Conservation (phyloP, 805 yeast species). For the Candida rishiriensis region DNA sequence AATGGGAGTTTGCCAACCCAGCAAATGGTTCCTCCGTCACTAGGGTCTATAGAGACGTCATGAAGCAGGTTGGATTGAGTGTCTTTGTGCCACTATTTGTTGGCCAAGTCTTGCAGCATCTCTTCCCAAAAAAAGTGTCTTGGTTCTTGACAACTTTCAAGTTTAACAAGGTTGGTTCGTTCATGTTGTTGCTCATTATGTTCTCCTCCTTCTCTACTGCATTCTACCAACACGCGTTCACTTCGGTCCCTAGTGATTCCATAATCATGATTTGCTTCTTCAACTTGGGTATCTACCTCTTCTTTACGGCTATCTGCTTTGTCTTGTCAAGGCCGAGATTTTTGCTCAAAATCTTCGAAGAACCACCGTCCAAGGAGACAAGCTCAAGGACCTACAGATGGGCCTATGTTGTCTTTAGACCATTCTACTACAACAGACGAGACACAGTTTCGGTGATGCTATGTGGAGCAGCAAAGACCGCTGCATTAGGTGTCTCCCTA, state of each 20-base stretch:
- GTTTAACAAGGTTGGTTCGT: slow-evolving; percentile 69
- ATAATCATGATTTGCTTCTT: slow-evolving; percentile 76
- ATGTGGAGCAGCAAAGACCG: slow-evolving; percentile 92
- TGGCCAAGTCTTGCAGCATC: slow-evolving; percentile 78
- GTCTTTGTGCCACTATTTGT: slow-evolving; percentile 83
- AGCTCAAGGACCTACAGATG: slow-evolving; percentile 42
- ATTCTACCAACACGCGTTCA: slow-evolving; percentile 76
- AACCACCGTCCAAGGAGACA: slow-evolving; percentile 40
- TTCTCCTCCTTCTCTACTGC: slow-evolving; percentile 75
- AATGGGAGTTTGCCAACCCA: slow-evolving; percentile 81
- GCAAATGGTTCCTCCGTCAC: slow-evolving; percentile 50
- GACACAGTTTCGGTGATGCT: slow-evolving; percentile 80
- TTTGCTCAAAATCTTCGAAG: slow-evolving; percentile 38
- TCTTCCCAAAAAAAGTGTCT: slow-evolving; percentile 60
- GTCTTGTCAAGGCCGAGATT: slow-evolving; percentile 54
- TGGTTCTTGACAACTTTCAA: slow-evolving; percentile 55
- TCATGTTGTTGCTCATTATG: slow-evolving; percentile 67
- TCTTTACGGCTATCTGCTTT: slow-evolving; percentile 66
- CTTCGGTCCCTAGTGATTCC: slow-evolving; percentile 44
- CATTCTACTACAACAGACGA: slow-evolving; percentile 63
- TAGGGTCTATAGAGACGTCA: slow-evolving; percentile 63
- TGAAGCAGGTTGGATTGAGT: slow-evolving; percentile 79
- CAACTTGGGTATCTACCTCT: slow-evolving; percentile 72
- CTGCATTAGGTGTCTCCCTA: slow-evolving; percentile 84
- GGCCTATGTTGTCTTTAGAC: slow-evolving; percentile 43